Evolutionary conservation across 441 rosid genomes (phyloP).

Genomic region (Syzygium syzygioides): DNA sequence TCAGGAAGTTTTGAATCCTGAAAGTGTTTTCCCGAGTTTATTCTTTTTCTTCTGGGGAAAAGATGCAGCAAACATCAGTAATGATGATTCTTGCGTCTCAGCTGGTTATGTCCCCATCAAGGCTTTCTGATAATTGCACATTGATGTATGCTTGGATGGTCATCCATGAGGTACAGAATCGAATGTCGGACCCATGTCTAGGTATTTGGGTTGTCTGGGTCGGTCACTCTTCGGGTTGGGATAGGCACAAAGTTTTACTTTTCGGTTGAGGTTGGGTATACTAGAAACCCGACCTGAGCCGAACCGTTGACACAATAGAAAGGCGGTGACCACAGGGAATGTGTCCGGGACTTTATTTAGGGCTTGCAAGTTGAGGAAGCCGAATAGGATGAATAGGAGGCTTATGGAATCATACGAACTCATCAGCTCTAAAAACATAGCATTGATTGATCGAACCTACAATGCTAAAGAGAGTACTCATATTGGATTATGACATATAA

Average conservation of each 20-base stretch:
- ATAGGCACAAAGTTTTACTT: background rate
- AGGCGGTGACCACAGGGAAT: background rate
- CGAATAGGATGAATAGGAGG: background rate
- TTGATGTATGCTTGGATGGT: background rate
- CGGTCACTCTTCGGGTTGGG: too few relatives aligned
- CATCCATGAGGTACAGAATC: background rate
- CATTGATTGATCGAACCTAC: background rate
- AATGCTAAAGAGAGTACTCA: background rate
- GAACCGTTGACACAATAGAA: too few relatives aligned
- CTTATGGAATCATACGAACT: background rate
- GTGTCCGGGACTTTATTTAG: background rate
- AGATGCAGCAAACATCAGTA: background rate
- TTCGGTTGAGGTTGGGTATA: background rate
- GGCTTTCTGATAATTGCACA: background rate
- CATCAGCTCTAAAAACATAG: background rate
- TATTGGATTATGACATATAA: background rate
- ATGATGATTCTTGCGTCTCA: background rate
- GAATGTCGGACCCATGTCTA: too few relatives aligned
- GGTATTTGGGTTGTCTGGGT: too few relatives aligned
- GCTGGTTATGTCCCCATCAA: background rate
- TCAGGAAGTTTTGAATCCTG: background rate
- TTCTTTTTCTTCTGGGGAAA: background rate
- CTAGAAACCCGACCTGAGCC: too few relatives aligned
- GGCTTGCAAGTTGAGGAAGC: background rate
- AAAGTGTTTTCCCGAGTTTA: background rate